A percentile compares a stretch with the other conserved stretches of the same genome.
These are phyloP conservation scores for Fusarium sp. DNA, from an alignment of 2,329 filamentous ascomycete species.

Conservation along the genomic window DNA sequence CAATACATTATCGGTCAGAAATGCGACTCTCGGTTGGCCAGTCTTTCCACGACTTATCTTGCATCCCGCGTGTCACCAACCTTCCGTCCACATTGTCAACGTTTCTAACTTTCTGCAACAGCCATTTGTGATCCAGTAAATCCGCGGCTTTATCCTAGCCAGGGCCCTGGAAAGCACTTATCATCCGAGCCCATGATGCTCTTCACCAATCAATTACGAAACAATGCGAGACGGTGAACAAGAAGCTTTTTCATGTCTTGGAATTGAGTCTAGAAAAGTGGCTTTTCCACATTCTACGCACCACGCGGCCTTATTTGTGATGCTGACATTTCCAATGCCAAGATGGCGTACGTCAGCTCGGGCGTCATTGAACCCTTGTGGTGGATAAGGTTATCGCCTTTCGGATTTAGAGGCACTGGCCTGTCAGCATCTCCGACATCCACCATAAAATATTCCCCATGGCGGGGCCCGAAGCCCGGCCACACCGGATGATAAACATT, in stretches of 20 bases:
- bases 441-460: background rate
- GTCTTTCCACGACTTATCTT: background rate
- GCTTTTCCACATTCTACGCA: background rate
- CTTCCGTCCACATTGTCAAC: background rate
- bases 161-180: too few relatives aligned
- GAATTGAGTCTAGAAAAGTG: constrained; percentile 1
- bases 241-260: background rate
- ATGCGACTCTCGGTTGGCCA: background rate
- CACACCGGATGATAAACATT: constrained; percentile 9
- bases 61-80: background rate
- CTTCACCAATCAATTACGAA: constrained; percentile 1
- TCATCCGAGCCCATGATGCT: background rate
- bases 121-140: background rate
- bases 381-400: constrained; percentile 16
- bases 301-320: constrained; percentile 14
- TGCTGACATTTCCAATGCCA: constrained; percentile 26
- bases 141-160: background rate
- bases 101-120: background rate
- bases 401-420: constrained; percentile 24
- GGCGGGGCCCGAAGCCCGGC: constrained; percentile 20
- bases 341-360: constrained; percentile 33
- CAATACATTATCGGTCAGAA: background rate
- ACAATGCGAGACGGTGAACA: background rate
- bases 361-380: constrained; percentile 20
- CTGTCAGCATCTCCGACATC: constrained; percentile 22